phyloP scores from a whole-genome alignment of 2,329 filamentous ascomycete genomes.

The Escovopsis sp. region DNA sequence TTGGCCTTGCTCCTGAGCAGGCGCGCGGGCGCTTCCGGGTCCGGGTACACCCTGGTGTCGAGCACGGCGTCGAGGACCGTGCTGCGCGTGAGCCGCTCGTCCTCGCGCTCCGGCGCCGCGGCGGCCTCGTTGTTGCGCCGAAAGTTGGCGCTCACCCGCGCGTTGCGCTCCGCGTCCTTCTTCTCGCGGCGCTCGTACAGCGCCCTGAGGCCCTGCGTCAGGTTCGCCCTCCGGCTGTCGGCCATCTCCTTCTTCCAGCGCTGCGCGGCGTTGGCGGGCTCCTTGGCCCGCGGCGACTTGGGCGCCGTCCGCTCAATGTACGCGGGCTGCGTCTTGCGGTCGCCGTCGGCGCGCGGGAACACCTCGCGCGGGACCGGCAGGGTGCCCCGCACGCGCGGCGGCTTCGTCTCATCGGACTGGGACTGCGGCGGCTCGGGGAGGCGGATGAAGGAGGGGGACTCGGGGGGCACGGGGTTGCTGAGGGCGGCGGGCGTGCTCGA shows the following conservation, averaged over 20 bases:
- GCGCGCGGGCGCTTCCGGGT: constrained; percentile 46
- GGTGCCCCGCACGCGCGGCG: constrained; percentile 50
- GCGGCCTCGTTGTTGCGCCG: constrained; percentile 32
- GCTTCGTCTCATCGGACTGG: constrained; percentile 45
- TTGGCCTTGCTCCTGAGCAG: constrained; percentile 31
- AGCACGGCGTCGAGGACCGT: constrained; percentile 40
- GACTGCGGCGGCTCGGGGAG: constrained; percentile 66
- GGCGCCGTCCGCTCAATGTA: constrained; percentile 50
- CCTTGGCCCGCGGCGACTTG: constrained; percentile 28
- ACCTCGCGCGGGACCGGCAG: constrained; percentile 72
- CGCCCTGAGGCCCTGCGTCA: constrained; percentile 54
- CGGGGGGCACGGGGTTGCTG: constrained; percentile 49
- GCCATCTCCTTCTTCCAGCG: constrained; percentile 64
- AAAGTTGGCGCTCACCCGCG: constrained; percentile 32
- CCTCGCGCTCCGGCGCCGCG: constrained; percentile 52
- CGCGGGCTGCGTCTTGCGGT: constrained; percentile 43
- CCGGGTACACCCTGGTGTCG: constrained; percentile 37
- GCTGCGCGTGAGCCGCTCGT: constrained; percentile 61
- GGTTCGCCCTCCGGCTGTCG: constrained; percentile 51
- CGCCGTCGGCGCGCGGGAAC: constrained; percentile 45
- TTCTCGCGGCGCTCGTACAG: constrained; percentile 51
- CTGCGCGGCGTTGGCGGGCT: constrained; percentile 23
- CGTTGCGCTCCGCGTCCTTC: constrained; percentile 20
- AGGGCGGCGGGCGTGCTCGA: too few species aligned
- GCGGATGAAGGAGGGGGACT: constrained; percentile 78